phyloP scores from a whole-genome alignment of 345 rosid genomes.

The Salix koriyanagi region DNA sequence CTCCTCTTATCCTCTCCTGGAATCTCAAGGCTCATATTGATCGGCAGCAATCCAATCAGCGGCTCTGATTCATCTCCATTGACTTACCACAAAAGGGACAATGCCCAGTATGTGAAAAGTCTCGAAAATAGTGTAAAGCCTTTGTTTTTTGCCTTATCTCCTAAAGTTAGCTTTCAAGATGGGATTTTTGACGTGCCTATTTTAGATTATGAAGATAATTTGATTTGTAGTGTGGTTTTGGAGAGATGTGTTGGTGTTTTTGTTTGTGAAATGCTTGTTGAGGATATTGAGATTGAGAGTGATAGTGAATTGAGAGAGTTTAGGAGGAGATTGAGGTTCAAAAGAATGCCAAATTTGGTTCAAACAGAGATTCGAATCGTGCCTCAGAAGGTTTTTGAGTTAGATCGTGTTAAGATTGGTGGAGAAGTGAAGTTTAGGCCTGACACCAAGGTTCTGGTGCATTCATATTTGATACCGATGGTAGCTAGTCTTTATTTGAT shows the following conservation, averaged over 20 bases:
- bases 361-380: constrained; percentile 55
- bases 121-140: constrained; percentile 37
- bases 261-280: constrained; percentile 77
- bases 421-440: constrained; percentile 33
- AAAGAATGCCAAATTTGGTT: constrained; percentile 73
- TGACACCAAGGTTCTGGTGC: constrained; percentile 55
- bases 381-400: constrained; percentile 18
- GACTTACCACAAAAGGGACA: constrained; percentile 12
- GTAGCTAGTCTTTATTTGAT: constrained; percentile 56
- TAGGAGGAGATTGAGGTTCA: constrained; percentile 80
- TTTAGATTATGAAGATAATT: constrained; percentile 54
- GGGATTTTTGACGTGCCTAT: constrained; percentile 38
- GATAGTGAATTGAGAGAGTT: constrained; percentile 40
- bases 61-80: constrained; percentile 13
- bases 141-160: constrained; percentile 51
- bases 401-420: constrained; percentile 22
- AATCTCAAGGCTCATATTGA: constrained; percentile 59
- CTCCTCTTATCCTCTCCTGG: constrained; percentile 52
- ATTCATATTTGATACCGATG: constrained; percentile 75
- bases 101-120: constrained; percentile 14
- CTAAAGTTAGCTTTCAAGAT: constrained; percentile 26
- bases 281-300: constrained; percentile 56
- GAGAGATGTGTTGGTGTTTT: constrained; percentile 48
- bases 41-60: constrained; percentile 40
- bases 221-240: constrained; percentile 42